Base-by-base conservation (phyloP, 495 filamentous ascomycete genomes). In the Astrothelium macrocarpum region DNA sequence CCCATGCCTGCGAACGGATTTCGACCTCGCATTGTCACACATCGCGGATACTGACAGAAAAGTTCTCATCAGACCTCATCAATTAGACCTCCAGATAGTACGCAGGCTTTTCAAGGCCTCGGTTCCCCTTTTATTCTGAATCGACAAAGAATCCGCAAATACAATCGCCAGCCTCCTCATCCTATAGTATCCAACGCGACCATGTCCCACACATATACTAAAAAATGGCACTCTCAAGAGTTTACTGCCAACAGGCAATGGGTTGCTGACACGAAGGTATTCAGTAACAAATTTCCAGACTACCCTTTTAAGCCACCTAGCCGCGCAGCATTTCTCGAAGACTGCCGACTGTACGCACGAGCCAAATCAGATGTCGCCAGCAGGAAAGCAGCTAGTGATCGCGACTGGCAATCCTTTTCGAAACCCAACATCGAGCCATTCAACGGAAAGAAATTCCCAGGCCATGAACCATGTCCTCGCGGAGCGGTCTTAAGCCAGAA, bases 401-500 rank as follows among this genome's bases (percentile, higher is more conserved):
- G 14, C 14, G 25, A 34, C 34, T 34, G n/a, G 59, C 14, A 20
- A 3, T 2, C 5, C n/a, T 31, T 36, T 64, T n/a, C 53, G 32
- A 14, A 32, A 1, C 29, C 58, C 29, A 45, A 26, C 59, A 23
- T 20, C 3, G 46, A 32, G 29, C 28, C 66, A 5, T 62, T 65
- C 59, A 59, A 62, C 36, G 66, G 63, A 59, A 62, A 59, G 39
- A 31, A 4, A 14, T 56, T 62, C 26, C 12, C 32, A 12, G 25
- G 16, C 31, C n/a, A 39, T 28, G 23, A 10, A 28, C 49, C 49
- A 3, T 56, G 25, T 56, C 49, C 49, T 45, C 59, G 28, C 29
- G 31, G 59, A 34, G 10, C 59, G 53, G 66, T 70, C 20, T 64
- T 70, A 23, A 32, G 25, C 60, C 28, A 32, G 1, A 12, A 31